Conservation (phyloP, 768 basidiomycete genomes). For the Boletus coccyginus region DNA sequence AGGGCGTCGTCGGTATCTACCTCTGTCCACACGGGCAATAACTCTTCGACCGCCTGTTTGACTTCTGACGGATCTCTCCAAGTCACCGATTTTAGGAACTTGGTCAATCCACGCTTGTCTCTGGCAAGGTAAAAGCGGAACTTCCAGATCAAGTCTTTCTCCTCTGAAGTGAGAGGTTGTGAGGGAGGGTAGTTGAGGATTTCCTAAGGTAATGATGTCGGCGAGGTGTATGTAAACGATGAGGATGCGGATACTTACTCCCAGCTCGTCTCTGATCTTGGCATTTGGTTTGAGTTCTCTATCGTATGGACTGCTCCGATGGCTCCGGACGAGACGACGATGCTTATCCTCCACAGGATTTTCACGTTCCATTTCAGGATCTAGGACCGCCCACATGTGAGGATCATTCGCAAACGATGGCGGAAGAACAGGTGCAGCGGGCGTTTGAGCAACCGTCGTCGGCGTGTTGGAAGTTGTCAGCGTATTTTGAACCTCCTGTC, state of each 20-base stretch:
- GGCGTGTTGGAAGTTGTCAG: slow-evolving; percentile 43
- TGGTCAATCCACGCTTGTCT: slow-evolving; percentile 92
- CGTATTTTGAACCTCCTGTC: slow-evolving; percentile 40
- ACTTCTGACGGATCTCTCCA: slow-evolving; percentile 97
- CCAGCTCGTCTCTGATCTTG: slow-evolving; percentile 89
- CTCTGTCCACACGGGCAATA: slow-evolving; percentile 95
- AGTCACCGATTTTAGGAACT: slow-evolving; percentile 96
- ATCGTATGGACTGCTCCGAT: slow-evolving; percentile 92
- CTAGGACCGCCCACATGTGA: slow-evolving; percentile 82
- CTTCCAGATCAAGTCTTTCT: slow-evolving; percentile 97
- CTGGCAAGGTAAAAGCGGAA: slow-evolving; percentile 96
- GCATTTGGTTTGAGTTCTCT: slow-evolving; percentile 96
- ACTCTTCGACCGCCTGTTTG: slow-evolving; percentile 95
- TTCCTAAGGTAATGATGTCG: slow-evolving; percentile 45
- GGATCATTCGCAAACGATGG: slow-evolving; percentile 59
- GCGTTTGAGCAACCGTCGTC: slow-evolving; percentile 41
- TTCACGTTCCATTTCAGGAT: slow-evolving; percentile 87
- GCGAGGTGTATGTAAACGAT: not conserved
- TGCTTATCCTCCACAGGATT: slow-evolving; percentile 99
- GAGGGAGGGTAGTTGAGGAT: slow-evolving; percentile 92
- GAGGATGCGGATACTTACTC: slow-evolving; percentile 46
- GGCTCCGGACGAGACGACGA: slow-evolving; percentile 88
- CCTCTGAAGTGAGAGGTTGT: slow-evolving; percentile 79
- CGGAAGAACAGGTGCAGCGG: slow-evolving; percentile 39
- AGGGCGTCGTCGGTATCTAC: slow-evolving; percentile 96